Base-by-base conservation (phyloP, 352 stramenopile genomes). In the Phytophthora citricola region DNA sequence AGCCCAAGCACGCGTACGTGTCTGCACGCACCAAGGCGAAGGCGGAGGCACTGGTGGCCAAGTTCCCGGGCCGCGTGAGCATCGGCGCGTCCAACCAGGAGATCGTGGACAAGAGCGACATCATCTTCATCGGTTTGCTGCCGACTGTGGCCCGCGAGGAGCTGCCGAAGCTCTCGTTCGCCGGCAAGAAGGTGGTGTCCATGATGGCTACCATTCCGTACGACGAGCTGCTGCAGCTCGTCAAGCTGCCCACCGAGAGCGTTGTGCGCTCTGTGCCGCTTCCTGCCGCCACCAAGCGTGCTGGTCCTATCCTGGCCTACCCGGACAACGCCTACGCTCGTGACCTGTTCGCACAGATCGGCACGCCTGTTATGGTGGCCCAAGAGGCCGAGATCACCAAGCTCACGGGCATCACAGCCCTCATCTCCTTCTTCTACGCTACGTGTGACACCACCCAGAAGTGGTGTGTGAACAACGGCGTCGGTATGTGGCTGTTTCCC, bases 121-220 rank as follows among this genome's bases (percentile, higher is more conserved):
- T 95, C 34, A 75, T 95, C 44, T 94, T 95, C 69, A 81, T 95
- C 39, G 85, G 85, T 1, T 65, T 95, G 57, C 67, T 95, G 62
- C 85, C 88, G 15, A 73, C 89, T 41, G 74, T 95, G 15, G 88
- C 88, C 34, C 73, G 65, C 43, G 63, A 89, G 58, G 83, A 91
- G 63, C 73, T 94, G 41, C 88, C 84, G 34, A 85, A 82, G 69
- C 75, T 95, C 44, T 77, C 66, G 27, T 94, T 95, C 44, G 66
- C 73, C 17, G 50, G 83, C 7, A 70, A 72, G 59, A 89, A 93
- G 71, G 82, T 95, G 34, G 75, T 95, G 41, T 94, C 85, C 55
- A 95, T 94, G 88, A 95, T 95, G 88, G 88, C 88, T 45, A 95
- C 88, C 32, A 93, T 95, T 69, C 88, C 85, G 29, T 95, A 90